Percentiles rank a stretch among this genome's conserved stretches.
phyloP scores from a whole-genome alignment of 2,329 filamentous ascomycete species.

The Ceratocystis alfenasii region DNA sequence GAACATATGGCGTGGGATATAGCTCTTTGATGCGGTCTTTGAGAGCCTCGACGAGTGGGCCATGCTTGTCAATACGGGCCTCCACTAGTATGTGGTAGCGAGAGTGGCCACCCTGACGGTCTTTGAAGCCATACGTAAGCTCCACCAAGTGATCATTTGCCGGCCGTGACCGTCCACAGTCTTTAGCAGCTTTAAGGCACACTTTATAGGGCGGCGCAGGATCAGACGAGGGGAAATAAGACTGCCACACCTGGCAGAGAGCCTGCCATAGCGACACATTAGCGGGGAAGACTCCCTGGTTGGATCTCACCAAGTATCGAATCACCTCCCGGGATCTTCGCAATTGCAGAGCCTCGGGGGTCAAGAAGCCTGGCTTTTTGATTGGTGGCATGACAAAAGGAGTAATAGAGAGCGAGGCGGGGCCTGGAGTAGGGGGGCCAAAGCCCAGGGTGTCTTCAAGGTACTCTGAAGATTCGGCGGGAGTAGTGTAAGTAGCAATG shows the following conservation, averaged over 20 bases:
- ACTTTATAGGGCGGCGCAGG: slow-evolving; percentile 33
- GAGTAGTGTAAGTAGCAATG: background rate
- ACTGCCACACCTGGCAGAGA: slow-evolving; percentile 36
- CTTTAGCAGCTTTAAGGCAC: slow-evolving; percentile 32
- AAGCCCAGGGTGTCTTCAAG: background rate
- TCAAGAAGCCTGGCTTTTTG: slow-evolving; percentile 28
- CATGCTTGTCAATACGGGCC: slow-evolving; percentile 34
- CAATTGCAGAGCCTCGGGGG: slow-evolving; percentile 25
- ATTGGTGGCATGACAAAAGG: slow-evolving; percentile 20
- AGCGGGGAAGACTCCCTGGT: slow-evolving; percentile 40
- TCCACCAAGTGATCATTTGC: slow-evolving; percentile 29
- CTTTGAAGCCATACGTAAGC: slow-evolving; percentile 36
- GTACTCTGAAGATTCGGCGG: background rate
- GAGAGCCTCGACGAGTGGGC: slow-evolving; percentile 33
- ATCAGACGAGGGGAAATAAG: slow-evolving; percentile 29
- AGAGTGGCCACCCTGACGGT: slow-evolving; percentile 33
- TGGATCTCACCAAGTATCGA: slow-evolving; percentile 32
- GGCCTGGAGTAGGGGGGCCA: background rate
- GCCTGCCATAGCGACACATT: slow-evolving; percentile 40
- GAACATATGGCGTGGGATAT: slow-evolving; percentile 34
- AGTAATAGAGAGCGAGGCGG: background rate
- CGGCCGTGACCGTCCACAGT: slow-evolving; percentile 28
- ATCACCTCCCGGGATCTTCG: slow-evolving; percentile 33
- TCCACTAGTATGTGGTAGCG: slow-evolving; percentile 37
- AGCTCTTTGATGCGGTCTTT: slow-evolving; percentile 38